phyloP scores from a whole-genome alignment of 768 basidiomycete species.

The Phylloporus sp. region DNA sequence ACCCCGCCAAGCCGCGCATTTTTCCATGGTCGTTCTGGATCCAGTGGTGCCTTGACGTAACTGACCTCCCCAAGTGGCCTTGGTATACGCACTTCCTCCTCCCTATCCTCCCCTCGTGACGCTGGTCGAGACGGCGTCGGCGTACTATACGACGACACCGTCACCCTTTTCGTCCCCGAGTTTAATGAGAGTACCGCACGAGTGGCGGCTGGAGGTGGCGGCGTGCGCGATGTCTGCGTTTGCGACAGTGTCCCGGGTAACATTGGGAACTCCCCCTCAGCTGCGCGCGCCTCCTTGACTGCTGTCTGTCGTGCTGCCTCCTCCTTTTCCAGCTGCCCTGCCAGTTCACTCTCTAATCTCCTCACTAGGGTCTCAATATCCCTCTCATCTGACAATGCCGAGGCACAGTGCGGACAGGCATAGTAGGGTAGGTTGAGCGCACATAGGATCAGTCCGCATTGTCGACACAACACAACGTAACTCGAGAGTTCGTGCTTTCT shows the following conservation, averaged over 20 bases:
- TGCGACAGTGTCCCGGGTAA: slow-evolving; percentile 29
- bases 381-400: slow-evolving; percentile 34
- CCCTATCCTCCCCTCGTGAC: slow-evolving; percentile 34
- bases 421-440: slow-evolving; percentile 49
- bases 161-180: slow-evolving; percentile 47
- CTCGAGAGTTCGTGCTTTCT: slow-evolving; percentile 54
- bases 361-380: slow-evolving; percentile 36
- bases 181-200: slow-evolving; percentile 62
- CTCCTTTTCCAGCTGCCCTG: slow-evolving; percentile 43
- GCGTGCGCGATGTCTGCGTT: slow-evolving; percentile 8
- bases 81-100: slow-evolving; percentile 38
- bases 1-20: slow-evolving; percentile 35
- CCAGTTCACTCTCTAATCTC: slow-evolving; percentile 44
- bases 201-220: slow-evolving; percentile 35
- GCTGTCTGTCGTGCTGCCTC: slow-evolving; percentile 44
- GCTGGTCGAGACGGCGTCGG: slow-evolving; percentile 35
- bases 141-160: slow-evolving; percentile 48
- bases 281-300: slow-evolving; percentile 44
- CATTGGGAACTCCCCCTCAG: slow-evolving; percentile 60
- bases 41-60: slow-evolving; percentile 29
- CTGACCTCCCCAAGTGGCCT: slow-evolving; percentile 36
- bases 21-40: slow-evolving; percentile 40
- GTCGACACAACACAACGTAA: slow-evolving; percentile 51
- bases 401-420: slow-evolving; percentile 52
- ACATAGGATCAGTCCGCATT: slow-evolving; percentile 65